Base-by-base conservation (phyloP, 164 flowering plant species). In the Magnolia sinica region DNA sequence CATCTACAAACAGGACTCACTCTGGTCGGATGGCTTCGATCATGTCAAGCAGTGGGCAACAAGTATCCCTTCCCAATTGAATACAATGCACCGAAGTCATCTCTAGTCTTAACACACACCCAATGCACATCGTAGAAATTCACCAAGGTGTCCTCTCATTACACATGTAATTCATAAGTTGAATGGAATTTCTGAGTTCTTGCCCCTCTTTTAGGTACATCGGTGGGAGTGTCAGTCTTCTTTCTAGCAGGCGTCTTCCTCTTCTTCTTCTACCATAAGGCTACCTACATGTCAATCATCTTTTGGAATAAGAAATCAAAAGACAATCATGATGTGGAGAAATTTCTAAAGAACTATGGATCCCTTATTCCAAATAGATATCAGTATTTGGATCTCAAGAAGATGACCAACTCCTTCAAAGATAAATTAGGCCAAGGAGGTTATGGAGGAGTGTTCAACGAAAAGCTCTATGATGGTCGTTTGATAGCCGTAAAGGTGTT, bases 341-440 rank as follows among this genome's bases (percentile, higher is more conserved):
- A 45, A 14, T 71, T 71, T 22, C 24, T 71, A 45, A 71, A n/a
- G 73, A 71, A 45, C 27, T 71, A 71, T 71, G 73, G 23, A 10
- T n/a, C 59, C 20, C 73, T n/a, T 6, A 2, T 14, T 49, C 73
- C 73, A 5, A 49, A 16, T 2, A 45, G 59, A 11, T 71, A 71
- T 50, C 3, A 7, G 5, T 71, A 71, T 50, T 19, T 13, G 7
- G 73, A 71, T 1, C 58, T 71, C 0, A 71, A 71, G 59, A 71
- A 51, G 7, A 71, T 50, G 23, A 20, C 58, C 59, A 71, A 71
- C 8, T 71, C 59, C 24, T 71, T 50, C 0, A 19, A 5, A 71
- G 73, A 71, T 18, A 18, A 71, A 7, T 1, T 71, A 19, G 73
- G 73, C 55, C 52, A 73, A 58, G 75, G 75, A 59, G 75, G 75